Evolutionary conservation across 495 filamentous ascomycete species (phyloP), one percentile per base, ranked within the genome.

Genomic region (Penicillium pancosmium): DNA sequence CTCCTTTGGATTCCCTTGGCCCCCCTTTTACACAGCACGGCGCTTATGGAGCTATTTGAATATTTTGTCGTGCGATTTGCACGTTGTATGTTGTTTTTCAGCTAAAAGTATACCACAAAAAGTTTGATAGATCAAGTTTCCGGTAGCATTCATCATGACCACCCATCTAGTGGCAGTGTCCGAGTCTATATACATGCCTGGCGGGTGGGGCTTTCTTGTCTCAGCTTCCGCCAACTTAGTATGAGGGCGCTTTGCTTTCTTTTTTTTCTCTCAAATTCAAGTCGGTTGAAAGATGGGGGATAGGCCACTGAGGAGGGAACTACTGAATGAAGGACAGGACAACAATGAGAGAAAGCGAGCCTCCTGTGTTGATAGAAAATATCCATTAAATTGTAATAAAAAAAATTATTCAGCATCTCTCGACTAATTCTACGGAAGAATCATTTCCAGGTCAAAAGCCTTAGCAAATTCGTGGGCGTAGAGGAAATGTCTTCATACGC

Each of bases 21-120:
- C 40, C 48, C 56, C 52, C 44, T 59, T 66, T 62, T 51, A 60
- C 61, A 57, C 67, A 68, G 67, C 67, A 68, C 57, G 67, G 67
- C 67, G 67, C 57, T 65, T 56, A 63, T 27, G 67, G 67, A 69
- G 67, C 67, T 69, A 44, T 59, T 40, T 40, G 62, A 54, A 52
- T 31, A 54, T 59, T 56, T 36, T 48, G 53, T 35, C 38, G 13
- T 47, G 36, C 35, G 31, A 59, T 50, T 68, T 55, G 52, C 52
- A 54, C 47, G 54, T 59, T 60, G 55, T 56, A 65, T 51, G 52
- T 53, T 56, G 34, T 25, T 52, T 12, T 53, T 50, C 60, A 52
- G 57, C 41, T 44, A 44, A 44, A 43, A 44, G 41, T 44, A 56
- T 63, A 65, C 50, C 44, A 65, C 55, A 67, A 71, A 38, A 64